Base-by-base conservation (phyloP, 257 asterid genomes). In the Parsonsia alboflavescens region DNA sequence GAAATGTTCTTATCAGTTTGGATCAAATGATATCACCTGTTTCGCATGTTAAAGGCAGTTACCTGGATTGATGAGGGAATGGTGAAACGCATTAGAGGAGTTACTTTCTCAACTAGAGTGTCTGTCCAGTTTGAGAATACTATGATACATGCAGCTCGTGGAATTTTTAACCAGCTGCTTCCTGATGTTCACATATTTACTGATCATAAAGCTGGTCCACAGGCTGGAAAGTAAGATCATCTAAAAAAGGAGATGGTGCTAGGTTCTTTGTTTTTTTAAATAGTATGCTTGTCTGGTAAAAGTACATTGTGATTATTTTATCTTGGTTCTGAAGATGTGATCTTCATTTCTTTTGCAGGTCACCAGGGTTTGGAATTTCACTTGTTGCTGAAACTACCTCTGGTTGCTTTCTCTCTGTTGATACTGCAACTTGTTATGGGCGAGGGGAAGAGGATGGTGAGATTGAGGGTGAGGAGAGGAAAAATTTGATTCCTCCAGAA, bases 31-130 rank as follows among this genome's bases (percentile, higher is more conserved):
- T 53, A 58, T 48, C 68, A 26, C 75, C 57, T 76, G 73, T 21
- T 63, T 78, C 72, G 33, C 57, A 46, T 69, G 57, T 45, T 22
- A 63, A 84, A 95, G 98, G 93, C 99, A 71, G 54, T 86, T 75
- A 85, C 85, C 45, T 94, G 97, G 98, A 88, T 78, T 80, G 98
- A 92, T 11, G 96, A 87, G 82, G 99, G 99, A 78, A 79, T 90
- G 97, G 99, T 90, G 77, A 92, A 90, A 90, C 87, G 96, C 82
- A 92, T 94, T 70, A 86, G 98, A 82, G 98, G 98, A 69, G 77
- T 78, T 75, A 79, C 92, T 59, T 94, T 94, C 82, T 94, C 99
- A 50, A 78, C 99, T 45, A 92, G 87, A 80, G 99, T 94, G 54
- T 83, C 96, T 39, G 86, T 75, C 54, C 96, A 90, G 85, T 88